These are phyloP conservation scores for Cladosporium sp. DNA, from an alignment of 2,329 filamentous ascomycete species.

Conservation along the genomic window DNA sequence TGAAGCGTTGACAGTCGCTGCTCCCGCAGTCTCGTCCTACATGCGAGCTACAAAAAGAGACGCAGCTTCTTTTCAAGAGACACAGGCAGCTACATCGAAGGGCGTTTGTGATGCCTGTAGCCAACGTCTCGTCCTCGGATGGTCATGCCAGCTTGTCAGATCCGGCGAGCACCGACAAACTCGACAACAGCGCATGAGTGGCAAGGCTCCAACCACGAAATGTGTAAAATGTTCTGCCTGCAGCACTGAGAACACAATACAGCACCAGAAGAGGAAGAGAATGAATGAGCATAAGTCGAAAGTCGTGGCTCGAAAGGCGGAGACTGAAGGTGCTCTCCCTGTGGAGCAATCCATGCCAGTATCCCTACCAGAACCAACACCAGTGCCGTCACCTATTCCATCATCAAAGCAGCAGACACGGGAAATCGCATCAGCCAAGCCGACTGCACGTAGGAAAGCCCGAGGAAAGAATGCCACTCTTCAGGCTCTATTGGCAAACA, in stretches of 20 bases:
- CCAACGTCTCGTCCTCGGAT: neutral
- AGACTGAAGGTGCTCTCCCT: neutral
- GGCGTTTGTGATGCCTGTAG: neutral
- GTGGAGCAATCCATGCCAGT: neutral
- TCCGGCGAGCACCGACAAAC: constrained; percentile 1
- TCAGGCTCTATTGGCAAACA: constrained; percentile 9
- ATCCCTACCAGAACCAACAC: neutral
- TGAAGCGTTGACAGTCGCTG: neutral
- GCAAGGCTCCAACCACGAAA: neutral
- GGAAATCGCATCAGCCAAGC: neutral
- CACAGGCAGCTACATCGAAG: neutral
- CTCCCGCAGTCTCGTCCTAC: neutral
- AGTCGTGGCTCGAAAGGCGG: neutral
- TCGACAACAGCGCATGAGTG: constrained; percentile 4
- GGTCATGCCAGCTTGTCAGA: constrained; percentile 3
- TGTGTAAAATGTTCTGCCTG: constrained; percentile 11
- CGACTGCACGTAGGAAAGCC: constrained; percentile 7
- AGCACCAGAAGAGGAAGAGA: neutral
- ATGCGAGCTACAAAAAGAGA: neutral
- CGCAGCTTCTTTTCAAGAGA: neutral
- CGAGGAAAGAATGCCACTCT: constrained; percentile 10
- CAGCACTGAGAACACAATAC: neutral
- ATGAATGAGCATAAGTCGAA: neutral
- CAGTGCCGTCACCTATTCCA: neutral
- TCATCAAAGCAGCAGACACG: neutral